Conservation (phyloP, 2,329 filamentous ascomycete genomes). For the Pezicula radicicola region DNA sequence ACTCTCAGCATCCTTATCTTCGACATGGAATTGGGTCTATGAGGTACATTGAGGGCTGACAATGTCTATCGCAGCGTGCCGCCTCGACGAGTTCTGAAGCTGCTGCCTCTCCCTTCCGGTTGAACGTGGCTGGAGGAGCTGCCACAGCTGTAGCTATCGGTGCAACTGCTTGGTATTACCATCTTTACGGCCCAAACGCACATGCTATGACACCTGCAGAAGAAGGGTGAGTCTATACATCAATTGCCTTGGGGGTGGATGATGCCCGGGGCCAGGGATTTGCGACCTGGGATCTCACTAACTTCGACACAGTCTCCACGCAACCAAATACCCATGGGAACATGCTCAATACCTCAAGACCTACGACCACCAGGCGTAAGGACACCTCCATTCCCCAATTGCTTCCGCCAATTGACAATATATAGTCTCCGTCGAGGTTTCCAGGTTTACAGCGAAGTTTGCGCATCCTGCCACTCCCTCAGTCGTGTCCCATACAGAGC, state of each 20-base stretch:
- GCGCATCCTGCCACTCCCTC: slow-evolving; percentile 95
- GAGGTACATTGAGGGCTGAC: slow-evolving; percentile 31
- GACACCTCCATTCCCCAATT: slow-evolving; percentile 19
- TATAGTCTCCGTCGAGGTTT: slow-evolving; percentile 93
- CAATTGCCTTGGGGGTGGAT: slow-evolving; percentile 11
- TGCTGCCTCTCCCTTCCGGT: slow-evolving; percentile 70
- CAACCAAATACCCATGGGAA: slow-evolving; percentile 93
- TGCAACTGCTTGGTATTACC: slow-evolving; percentile 95
- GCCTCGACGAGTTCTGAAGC: slow-evolving; percentile 72
- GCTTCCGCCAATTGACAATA: slow-evolving; percentile 20
- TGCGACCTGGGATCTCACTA: slow-evolving; percentile 18
- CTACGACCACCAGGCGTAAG: slow-evolving; percentile 95
- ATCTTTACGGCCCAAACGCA: slow-evolving; percentile 86
- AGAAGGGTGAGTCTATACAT: slow-evolving; percentile 80
- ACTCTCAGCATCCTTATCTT: slow-evolving; percentile 27
- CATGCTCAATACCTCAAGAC: slow-evolving; percentile 91
- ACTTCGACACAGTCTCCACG: slow-evolving; percentile 68
- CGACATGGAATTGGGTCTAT: slow-evolving; percentile 12
- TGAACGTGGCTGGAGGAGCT: slow-evolving; percentile 83
- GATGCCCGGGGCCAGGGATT: slow-evolving; percentile 8
- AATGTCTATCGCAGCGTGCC: slow-evolving; percentile 48
- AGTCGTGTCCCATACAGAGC: slow-evolving; percentile 89
- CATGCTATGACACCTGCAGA: slow-evolving; percentile 90
- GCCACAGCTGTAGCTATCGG: slow-evolving; percentile 85
- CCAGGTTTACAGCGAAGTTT: slow-evolving; percentile 99